Base-by-base conservation (phyloP, 176 grass and related monocot species). In the Oryza officinalis region DNA sequence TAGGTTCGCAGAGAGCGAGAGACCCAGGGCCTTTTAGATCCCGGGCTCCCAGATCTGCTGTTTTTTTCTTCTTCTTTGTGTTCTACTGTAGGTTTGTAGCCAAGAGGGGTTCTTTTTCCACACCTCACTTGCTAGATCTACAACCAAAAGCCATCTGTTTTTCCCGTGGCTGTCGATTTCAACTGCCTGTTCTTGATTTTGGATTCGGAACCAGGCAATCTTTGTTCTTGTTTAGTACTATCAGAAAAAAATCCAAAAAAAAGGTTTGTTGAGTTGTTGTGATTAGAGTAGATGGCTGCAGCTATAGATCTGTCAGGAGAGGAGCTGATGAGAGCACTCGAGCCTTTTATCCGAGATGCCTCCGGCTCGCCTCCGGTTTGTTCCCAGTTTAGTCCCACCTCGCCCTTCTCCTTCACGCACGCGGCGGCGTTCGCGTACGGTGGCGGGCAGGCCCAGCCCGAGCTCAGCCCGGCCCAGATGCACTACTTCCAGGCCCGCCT, bases 291-390 rank as follows among this genome's bases (percentile, higher is more conserved):
- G 49, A 90, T 90, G 89, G 84, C 89, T 25, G 69, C 84, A 0
- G 69, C 80, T 64, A 87, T 80, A 84, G 89, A 90, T 90, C 37
- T 90, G 84, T 90, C 88, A 14, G 88, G 88, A 25, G 75, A 90
- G 69, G 89, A 90, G 38, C 75, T 90, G 60, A 74, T 90, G 84
- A 80, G 69, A 71, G 89, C 89, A 43, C 84, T 90, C 80, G 84
- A 87, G 84, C 89, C 89, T 90, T 90, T 90, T 87, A 76, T 90
- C 75, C 80, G 80, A 47, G 89, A 84, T 33, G 84, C 69, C 69
- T 83, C 84, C 8, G 61, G 80, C 26, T 59, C 82, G 47, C 60
- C 81, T 81, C 67, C 37, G 37, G 32, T 27, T 26, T 61, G 20
- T 30, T 64, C 69, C n/a, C 82, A 52, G 6, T 72, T 65, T 13